A percentile compares a stretch with the other conserved stretches of the same genome.
Evolutionary conservation across 768 basidiomycete genomes (phyloP).

Genomic region (Termitomyces titanicus): DNA sequence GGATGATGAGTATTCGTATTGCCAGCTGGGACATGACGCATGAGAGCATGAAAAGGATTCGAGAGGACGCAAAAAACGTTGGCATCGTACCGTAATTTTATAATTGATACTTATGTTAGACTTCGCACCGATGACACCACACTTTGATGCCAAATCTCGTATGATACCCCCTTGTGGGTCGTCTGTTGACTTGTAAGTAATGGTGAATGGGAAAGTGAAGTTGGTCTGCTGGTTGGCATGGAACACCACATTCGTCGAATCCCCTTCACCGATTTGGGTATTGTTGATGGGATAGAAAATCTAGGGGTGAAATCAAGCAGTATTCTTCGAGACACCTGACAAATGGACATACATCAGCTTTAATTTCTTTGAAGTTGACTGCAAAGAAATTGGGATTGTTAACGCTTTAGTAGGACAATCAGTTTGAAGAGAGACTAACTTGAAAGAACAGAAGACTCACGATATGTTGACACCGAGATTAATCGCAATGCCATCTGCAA

Average conservation of each 20-base stretch:
- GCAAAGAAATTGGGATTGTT: constrained; percentile 80
- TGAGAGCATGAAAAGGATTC: background rate
- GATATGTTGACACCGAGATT: constrained; percentile 65
- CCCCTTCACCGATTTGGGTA: constrained; percentile 64
- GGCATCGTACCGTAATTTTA: constrained; percentile 55
- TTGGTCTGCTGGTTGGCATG: constrained; percentile 52
- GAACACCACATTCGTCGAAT: constrained; percentile 41
- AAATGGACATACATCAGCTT: constrained; percentile 45
- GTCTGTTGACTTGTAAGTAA: constrained; percentile 52
- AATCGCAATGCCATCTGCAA: constrained; percentile 46
- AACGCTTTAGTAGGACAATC: constrained; percentile 42
- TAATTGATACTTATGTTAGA: constrained; percentile 58
- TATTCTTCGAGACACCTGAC: background rate
- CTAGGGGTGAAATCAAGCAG: constrained; percentile 27
- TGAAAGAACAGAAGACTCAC: constrained; percentile 34
- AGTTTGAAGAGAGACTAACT: background rate
- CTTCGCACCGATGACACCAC: constrained; percentile 46
- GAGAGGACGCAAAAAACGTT: background rate
- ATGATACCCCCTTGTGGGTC: constrained; percentile 56
- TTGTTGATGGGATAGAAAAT: constrained; percentile 75
- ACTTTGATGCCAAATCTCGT: constrained; percentile 59
- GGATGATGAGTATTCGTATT: constrained; percentile 61
- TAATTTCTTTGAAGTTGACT: constrained; percentile 61
- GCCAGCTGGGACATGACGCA: constrained; percentile 40
- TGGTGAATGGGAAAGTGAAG: constrained; percentile 72